Base-by-base conservation (phyloP, 2,329 filamentous ascomycete species). In the Curvularia verruculosa region DNA sequence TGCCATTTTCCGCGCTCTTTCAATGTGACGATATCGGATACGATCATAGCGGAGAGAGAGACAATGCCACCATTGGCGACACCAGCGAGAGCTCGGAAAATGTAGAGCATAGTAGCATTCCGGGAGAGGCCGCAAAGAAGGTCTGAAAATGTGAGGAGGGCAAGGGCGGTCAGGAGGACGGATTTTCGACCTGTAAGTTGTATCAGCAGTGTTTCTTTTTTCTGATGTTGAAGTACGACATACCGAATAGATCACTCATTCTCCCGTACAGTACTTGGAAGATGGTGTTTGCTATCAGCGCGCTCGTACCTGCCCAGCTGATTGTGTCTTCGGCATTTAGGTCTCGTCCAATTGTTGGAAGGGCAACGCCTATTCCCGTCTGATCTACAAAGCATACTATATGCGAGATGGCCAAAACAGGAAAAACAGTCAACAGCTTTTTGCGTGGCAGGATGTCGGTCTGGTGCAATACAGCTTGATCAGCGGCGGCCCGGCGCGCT, bases 191-290 rank as follows among this genome's bases (percentile, higher is more conserved):
- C 60, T 61, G 7, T 7, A 36, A 31, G 28, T 34, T 12, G 3
- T n/a, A 7, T 56, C 13, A 56, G 37, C 39, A n/a, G 19, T 24
- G 23, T 31, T 13, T 2, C 8, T 19, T 2, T 13, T 19, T 12
- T 2, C 19, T 36, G 7, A 12, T 28, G n/a, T 13, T 12, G 24
- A 8, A 13, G 9, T n/a, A 15, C 7, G 3, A 45, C 45, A 39
- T 54, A 57, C 85, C 85, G 49, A 87, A 81, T 1, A 87, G 83
- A 69, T 88, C 85, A 0, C 85, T 87, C 3, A 87, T 65, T 2
- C 85, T 80, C 19, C 86, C 86, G 67, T 88, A 88, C 0, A 89
- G 78, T 57, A 88, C 84, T 61, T 87, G 86, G 61, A 88, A 89
- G 31, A 84, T 82, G 0, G 87, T 88, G 56, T 83, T 84, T 28